phyloP scores from a whole-genome alignment of 306 rosid genomes.

The Castanea crenata region DNA sequence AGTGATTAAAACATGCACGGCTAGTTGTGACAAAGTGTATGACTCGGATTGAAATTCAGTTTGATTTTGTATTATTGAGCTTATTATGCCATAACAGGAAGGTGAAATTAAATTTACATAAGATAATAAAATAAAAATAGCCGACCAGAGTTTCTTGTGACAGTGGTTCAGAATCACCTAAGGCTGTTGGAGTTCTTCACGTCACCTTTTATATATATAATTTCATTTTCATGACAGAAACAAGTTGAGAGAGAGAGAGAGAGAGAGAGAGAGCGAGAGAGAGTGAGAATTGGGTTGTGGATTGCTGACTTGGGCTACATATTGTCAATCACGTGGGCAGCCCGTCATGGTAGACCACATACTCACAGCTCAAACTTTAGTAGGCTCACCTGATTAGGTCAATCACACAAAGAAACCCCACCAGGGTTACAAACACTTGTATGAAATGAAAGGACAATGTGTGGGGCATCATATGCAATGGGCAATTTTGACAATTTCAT shows the following conservation, averaged over 20 bases:
- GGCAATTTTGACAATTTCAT: conserved; percentile 7
- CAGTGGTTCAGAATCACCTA: conserved; percentile 40
- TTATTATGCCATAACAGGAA: conserved; percentile 5
- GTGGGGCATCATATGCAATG: conserved; percentile 18
- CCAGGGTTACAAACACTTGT: neutral
- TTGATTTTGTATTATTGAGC: conserved; percentile 8
- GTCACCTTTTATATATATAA: conserved; percentile 51
- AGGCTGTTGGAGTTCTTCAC: conserved; percentile 82
- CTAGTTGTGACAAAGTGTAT: too few relatives aligned
- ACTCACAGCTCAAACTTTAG: conserved; percentile 27
- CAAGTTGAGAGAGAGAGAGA: neutral
- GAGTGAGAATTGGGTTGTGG: conserved; percentile 32
- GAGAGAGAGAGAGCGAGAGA: neutral
- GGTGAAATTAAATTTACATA: neutral
- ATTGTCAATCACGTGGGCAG: conserved; percentile 91
- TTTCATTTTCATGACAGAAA: conserved; percentile 50
- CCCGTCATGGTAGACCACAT: conserved; percentile 76
- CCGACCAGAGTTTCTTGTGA: conserved; percentile 75
- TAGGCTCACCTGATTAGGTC: conserved; percentile 64
- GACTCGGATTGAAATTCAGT: neutral
- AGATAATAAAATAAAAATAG: conserved; percentile 24
- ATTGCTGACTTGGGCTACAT: conserved; percentile 60
- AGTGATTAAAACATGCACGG: too few relatives aligned
- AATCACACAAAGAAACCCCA: conserved; percentile 41
- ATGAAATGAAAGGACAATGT: conserved; percentile 4